phyloP scores from a whole-genome alignment of 192 early-diverging fungal species.

The Coemansia sp. region DNA sequence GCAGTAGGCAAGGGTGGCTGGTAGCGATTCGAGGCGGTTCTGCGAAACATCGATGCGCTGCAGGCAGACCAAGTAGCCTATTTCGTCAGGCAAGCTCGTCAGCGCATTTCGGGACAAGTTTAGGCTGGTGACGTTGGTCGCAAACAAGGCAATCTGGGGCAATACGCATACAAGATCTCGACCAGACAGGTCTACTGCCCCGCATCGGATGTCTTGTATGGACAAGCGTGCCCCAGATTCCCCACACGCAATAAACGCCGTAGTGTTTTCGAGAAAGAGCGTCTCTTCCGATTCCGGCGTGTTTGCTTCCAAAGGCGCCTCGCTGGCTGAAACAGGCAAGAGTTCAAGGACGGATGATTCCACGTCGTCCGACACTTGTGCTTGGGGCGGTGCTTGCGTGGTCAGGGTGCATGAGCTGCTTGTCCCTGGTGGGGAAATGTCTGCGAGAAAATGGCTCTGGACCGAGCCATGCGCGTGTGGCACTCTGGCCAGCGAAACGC shows the following conservation, averaged over 20 bases:
- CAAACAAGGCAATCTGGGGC: conserved; percentile 21
- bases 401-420: neutral
- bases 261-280: neutral
- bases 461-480: neutral
- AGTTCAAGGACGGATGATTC: neutral
- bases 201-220: conserved; percentile 13
- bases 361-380: neutral
- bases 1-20: conserved; percentile 32
- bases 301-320: neutral
- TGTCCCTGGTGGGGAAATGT: neutral
- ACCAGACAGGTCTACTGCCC: conserved; percentile 26
- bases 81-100: conserved; percentile 29
- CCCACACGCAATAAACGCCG: neutral
- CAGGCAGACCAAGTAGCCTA: conserved; percentile 36
- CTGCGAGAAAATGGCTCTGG: neutral
- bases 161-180: conserved; percentile 10
- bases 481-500: neutral
- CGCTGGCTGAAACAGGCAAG: neutral
- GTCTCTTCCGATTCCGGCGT: neutral
- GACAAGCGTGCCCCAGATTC: conserved; percentile 15
- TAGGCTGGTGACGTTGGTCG: conserved; percentile 20
- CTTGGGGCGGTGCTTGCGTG: neutral
- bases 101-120: conserved; percentile 32
- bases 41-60: conserved; percentile 30
- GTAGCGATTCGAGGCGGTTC: conserved; percentile 30